These are phyloP conservation scores for Dipsacomyces acuminosporus DNA, from an alignment of 371 early-diverging fungal genomes.

Conservation along the genomic window DNA sequence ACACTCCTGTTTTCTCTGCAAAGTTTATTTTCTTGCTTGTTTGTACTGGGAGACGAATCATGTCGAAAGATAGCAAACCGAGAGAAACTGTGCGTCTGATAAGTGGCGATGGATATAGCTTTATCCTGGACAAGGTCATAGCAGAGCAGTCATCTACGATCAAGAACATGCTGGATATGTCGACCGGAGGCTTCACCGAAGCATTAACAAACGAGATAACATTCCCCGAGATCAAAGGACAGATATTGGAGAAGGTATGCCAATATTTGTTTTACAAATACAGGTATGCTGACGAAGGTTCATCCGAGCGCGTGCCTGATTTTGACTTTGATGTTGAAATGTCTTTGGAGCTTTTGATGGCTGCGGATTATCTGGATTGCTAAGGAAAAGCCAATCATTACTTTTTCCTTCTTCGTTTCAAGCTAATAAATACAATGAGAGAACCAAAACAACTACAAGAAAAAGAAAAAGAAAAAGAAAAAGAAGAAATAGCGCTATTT, in stretches of 20 bases:
- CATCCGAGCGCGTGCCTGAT: constrained; percentile 76
- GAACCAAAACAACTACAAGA: no score
- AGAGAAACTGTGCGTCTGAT: constrained; percentile 51
- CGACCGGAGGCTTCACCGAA: constrained; percentile 82
- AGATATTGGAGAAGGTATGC: constrained; percentile 88
- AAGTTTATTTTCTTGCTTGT: no score
- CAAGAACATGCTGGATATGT: constrained; percentile 81
- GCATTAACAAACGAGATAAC: constrained; percentile 78
- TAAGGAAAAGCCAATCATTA: constrained; percentile 46
- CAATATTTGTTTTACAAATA: constrained; percentile 83
- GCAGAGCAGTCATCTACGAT: constrained; percentile 90
- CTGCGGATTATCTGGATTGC: constrained; percentile 91
- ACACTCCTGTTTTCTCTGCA: no score
- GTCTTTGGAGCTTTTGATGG: constrained; percentile 90
- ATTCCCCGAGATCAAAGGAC: constrained; percentile 88
- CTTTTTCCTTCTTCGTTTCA: no score
- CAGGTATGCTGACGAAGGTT: constrained; percentile 54
- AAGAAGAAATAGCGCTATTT: no score
- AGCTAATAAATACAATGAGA: no score
- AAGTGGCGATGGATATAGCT: constrained; percentile 85
- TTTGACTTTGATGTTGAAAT: constrained; percentile 86
- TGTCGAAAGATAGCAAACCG: no score
- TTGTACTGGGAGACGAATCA: no score
- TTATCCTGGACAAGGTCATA: constrained; percentile 79
- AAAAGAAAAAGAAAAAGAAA: no score